These are phyloP conservation scores for Aspergillus udagawae DNA, from an alignment of 2,329 filamentous ascomycete species.

Conservation along the genomic window DNA sequence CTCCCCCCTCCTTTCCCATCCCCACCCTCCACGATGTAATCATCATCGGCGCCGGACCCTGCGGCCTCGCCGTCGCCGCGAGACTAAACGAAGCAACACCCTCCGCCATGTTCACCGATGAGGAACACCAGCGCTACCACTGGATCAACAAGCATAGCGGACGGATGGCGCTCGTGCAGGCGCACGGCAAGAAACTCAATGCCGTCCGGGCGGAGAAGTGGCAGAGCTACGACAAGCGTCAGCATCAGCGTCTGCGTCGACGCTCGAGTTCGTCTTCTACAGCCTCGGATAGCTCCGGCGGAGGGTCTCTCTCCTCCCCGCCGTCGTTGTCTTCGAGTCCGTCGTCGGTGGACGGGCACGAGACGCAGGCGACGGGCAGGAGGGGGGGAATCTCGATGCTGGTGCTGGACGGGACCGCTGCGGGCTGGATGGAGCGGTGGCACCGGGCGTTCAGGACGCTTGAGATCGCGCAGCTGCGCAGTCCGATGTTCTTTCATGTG, in stretches of 20 bases:
- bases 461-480: slow-evolving; percentile 67
- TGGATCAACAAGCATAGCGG: slow-evolving; percentile 66
- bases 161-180: slow-evolving; percentile 49
- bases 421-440: slow-evolving; percentile 68
- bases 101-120: slow-evolving; percentile 76
- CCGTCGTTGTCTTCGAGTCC: slow-evolving; percentile 20
- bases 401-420: slow-evolving; percentile 63
- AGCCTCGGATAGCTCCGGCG: background rate
- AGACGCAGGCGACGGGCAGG: background rate
- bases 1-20: background rate
- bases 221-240: slow-evolving; percentile 3
- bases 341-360: slow-evolving; percentile 5
- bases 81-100: slow-evolving; percentile 69
- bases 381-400: slow-evolving; percentile 44
- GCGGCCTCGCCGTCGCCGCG: slow-evolving; percentile 69
- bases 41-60: slow-evolving; percentile 71
- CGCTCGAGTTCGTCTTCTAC: background rate
- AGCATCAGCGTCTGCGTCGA: slow-evolving; percentile 8
- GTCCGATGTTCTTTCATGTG: slow-evolving; percentile 79
- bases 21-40: slow-evolving; percentile 54
- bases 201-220: slow-evolving; percentile 27
- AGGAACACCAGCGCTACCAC: slow-evolving; percentile 76
- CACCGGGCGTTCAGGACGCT: slow-evolving; percentile 64
- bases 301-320: slow-evolving; percentile 3
- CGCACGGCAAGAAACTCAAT: slow-evolving; percentile 23